A percentile compares a stretch with the other conserved stretches of the same genome.
Evolutionary conservation across 371 early-diverging fungal species (phyloP).

Genomic region (Ordospora colligata): DNA sequence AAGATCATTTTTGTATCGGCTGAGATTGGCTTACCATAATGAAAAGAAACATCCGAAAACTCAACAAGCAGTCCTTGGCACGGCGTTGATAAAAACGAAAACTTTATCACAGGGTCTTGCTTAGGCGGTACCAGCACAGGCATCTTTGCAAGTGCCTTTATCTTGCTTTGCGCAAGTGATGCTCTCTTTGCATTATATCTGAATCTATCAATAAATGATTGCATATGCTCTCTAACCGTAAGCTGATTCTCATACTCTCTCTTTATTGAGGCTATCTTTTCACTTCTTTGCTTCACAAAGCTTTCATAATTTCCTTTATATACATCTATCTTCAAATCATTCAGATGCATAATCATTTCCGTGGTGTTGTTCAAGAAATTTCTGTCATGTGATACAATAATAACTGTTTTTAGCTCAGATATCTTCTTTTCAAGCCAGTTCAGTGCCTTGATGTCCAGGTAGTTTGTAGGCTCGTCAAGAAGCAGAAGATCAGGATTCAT

Average conservation of each 20-base stretch:
- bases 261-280: slow-evolving; percentile 77
- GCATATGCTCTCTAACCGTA: slow-evolving; percentile 70
- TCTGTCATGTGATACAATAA: slow-evolving; percentile 85
- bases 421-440: slow-evolving; percentile 81
- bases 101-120: slow-evolving; percentile 37
- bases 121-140: slow-evolving; percentile 10
- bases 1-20: slow-evolving; percentile 61
- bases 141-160: slow-evolving; percentile 90
- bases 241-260: slow-evolving; percentile 66
- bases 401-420: slow-evolving; percentile 78
- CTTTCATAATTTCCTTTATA: slow-evolving; percentile 93
- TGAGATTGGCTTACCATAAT: background rate
- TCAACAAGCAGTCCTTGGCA: slow-evolving; percentile 38
- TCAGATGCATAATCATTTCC: slow-evolving; percentile 81
- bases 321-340: slow-evolving; percentile 70
- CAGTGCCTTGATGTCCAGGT: slow-evolving; percentile 78
- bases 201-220: slow-evolving; percentile 94
- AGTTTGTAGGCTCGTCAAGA: slow-evolving; percentile 94
- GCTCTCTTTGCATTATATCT: slow-evolving; percentile 92
- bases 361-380: slow-evolving; percentile 92
- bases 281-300: slow-evolving; percentile 77
- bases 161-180: slow-evolving; percentile 89
- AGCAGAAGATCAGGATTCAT: slow-evolving; percentile 83
- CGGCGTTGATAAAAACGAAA: slow-evolving; percentile 17
- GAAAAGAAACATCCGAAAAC: slow-evolving; percentile 29